Base-by-base conservation (phyloP, 139 green algal species). In the Asterochloris erici region DNA sequence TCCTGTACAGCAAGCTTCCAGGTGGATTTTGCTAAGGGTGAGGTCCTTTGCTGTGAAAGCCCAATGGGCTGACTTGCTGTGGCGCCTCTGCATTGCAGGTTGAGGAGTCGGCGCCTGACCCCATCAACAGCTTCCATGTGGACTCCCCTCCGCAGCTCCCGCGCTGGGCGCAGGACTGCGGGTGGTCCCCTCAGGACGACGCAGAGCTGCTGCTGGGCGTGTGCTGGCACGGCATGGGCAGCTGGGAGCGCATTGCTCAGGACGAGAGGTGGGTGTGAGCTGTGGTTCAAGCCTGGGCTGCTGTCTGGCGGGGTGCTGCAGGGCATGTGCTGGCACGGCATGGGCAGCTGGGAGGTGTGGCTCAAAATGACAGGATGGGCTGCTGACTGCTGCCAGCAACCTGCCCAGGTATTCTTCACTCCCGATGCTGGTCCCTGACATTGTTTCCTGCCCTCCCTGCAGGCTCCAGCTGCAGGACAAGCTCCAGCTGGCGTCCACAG, bases 131-230 rank as follows among this genome's bases (percentile, higher is more conserved):
- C 75, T 95, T 94, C 81, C 82, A 87, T 61, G 82, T 97, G 78
- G 88, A 91, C 63, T 79, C 84, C 17, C 85, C 79, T 63, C 75
- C 84, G 47, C 84, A 88, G 28, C 70, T 86, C 0, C 70, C 85
- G 63, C 84, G 89, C 77, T 92, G 88, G 88, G 88, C 83, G 63
- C 74, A 77, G 63, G 69, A 68, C 12, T 87, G 81, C 24, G 89
- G 82, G 47, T 98, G 95, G 95, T 92, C 79, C 0, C 38, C 85
- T 11, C 54, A 81, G 12, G 94, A 98, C 76, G 95, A 98, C 81
- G 88, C 91, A 11, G 90, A 89, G 83, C 88, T 98, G 79, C 88
- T 98, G 76, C 83, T 98, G 47, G 95, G 95, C 75, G 84, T 92
- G 27, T 85, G 90, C 82, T 88, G 87, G 77, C 84, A 98, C 81